These are phyloP conservation scores for Handroanthus guayacan DNA, from an alignment of 257 asterid genomes.

Conservation along the genomic window DNA sequence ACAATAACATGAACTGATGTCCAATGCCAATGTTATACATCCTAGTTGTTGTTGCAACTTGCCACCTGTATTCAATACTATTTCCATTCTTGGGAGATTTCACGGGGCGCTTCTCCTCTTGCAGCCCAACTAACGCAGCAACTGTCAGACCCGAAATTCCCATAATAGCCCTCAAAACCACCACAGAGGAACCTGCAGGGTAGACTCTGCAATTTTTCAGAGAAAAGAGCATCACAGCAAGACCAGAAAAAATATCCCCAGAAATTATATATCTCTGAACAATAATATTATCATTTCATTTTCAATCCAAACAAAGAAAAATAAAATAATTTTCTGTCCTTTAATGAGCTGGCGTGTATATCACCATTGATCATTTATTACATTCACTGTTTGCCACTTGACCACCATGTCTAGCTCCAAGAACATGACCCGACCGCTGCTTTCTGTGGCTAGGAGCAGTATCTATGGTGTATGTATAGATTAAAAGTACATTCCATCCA, in stretches of 20 bases:
- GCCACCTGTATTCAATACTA: too few relatives aligned
- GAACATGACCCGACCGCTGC: conserved; percentile 35
- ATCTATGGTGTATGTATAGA: conserved; percentile 14
- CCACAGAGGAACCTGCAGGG: conserved; percentile 25
- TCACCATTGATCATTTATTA: conserved; percentile 51
- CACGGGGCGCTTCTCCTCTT: too few relatives aligned
- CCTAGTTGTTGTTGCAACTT: too few relatives aligned
- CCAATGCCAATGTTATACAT: too few relatives aligned
- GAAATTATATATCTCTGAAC: not conserved
- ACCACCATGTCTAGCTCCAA: conserved; percentile 46
- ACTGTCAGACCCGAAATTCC: conserved; percentile 41
- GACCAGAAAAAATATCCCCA: not conserved
- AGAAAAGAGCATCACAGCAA: conserved; percentile 32
- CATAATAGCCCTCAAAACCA: conserved; percentile 38
- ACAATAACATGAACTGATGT: too few relatives aligned
- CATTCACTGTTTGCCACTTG: conserved; percentile 43
- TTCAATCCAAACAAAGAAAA: conserved; percentile 9
- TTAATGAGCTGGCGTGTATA: conserved; percentile 47
- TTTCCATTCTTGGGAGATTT: too few relatives aligned
- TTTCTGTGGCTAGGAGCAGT: conserved; percentile 35
- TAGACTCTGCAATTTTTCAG: conserved; percentile 36
- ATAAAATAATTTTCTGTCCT: conserved; percentile 31
- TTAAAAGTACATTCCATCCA: conserved; percentile 2
- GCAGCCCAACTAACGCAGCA: conserved; percentile 42
- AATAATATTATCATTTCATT: not conserved